Evolutionary conservation across 2,329 filamentous ascomycete genomes (phyloP).

Genomic region (Fusarium austroafricanum): DNA sequence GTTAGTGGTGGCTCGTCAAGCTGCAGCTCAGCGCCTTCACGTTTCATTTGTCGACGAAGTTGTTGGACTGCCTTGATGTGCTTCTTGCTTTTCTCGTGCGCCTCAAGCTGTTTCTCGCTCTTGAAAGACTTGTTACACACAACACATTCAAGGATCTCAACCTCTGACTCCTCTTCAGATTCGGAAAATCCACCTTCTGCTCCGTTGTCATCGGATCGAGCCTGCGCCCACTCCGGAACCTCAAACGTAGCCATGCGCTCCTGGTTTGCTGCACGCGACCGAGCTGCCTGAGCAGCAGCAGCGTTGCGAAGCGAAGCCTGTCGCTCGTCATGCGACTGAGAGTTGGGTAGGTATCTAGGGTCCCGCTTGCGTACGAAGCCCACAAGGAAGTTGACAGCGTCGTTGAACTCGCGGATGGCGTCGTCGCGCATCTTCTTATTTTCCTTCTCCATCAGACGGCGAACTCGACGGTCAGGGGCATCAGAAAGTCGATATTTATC

Average conservation of each 20-base stretch:
- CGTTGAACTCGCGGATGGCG: conserved; percentile 88
- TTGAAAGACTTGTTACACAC: conserved; percentile 85
- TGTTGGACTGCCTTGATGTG: conserved; percentile 88
- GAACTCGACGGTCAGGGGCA: conserved; percentile 84
- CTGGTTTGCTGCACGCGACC: conserved; percentile 83
- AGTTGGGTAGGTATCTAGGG: conserved; percentile 82
- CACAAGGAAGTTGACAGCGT: conserved; percentile 87
- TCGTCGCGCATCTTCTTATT: conserved; percentile 88
- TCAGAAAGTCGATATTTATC: conserved; percentile 86
- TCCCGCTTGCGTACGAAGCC: conserved; percentile 92
- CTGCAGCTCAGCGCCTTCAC: conserved; percentile 75
- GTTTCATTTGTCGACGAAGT: conserved; percentile 83
- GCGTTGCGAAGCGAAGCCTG: conserved; percentile 82
- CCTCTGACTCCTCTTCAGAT: conserved; percentile 65
- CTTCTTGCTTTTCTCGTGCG: conserved; percentile 97
- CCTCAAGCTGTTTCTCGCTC: conserved; percentile 90
- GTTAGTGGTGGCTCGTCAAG: conserved; percentile 49
- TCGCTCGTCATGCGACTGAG: conserved; percentile 81
- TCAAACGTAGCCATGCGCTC: conserved; percentile 75
- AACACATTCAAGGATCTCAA: conserved; percentile 77
- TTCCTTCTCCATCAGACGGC: conserved; percentile 93
- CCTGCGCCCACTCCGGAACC: conserved; percentile 80
- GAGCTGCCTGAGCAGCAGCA: conserved; percentile 84
- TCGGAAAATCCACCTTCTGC: conserved; percentile 71
- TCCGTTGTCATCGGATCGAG: conserved; percentile 62